phyloP scores from a whole-genome alignment of 176 grass and related monocot genomes.

The Bothriochloa decipiens region DNA sequence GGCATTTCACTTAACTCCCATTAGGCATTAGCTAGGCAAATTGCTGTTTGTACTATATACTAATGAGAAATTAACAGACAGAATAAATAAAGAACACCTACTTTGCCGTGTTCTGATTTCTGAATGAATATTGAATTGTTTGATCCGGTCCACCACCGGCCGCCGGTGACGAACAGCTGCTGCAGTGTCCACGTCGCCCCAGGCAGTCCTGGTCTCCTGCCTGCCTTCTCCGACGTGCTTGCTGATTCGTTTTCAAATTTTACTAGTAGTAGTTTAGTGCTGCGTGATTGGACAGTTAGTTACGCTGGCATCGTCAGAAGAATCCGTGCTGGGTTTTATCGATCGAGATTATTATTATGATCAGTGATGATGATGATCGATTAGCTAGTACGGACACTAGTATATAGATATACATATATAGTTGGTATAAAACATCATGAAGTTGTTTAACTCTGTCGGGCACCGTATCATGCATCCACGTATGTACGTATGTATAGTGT shows the following conservation, averaged over 20 bases:
- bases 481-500: background rate
- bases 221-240: background rate
- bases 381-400: background rate
- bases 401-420: too few relatives aligned
- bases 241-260: background rate
- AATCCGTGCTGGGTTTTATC: background rate
- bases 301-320: background rate
- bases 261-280: background rate
- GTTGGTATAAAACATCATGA: background rate
- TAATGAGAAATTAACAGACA: background rate
- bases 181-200: conserved; percentile 12
- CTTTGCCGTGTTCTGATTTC: conserved; percentile 6
- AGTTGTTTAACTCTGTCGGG: conserved; percentile 30
- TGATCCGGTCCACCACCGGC: conserved; percentile 7
- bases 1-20: too few relatives aligned
- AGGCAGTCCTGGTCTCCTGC: background rate
- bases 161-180: background rate
- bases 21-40: background rate
- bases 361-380: background rate
- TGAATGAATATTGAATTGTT: background rate
- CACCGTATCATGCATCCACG: background rate
- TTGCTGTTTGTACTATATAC: background rate
- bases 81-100: background rate
- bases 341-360: background rate
- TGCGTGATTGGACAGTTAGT: conserved; percentile 17